A percentile compares a stretch with the other conserved stretches of the same genome.
Evolutionary conservation across 805 yeast species (phyloP).

Genomic region (Metschnikowia bowlesiae): DNA sequence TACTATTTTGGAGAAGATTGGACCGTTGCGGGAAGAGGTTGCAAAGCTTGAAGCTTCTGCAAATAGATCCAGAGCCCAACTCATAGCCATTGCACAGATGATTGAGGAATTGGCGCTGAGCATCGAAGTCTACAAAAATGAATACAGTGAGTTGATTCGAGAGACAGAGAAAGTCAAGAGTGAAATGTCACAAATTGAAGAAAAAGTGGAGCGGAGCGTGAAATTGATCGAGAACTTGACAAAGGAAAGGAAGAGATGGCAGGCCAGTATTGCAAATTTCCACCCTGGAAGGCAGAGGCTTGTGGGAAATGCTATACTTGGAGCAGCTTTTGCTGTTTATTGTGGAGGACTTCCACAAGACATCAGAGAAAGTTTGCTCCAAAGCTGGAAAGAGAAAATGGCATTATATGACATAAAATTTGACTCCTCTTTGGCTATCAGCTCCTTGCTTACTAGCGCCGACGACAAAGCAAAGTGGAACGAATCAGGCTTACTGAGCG

Average conservation of each 20-base stretch:
- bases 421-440: slow-evolving; percentile 30
- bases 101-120: slow-evolving; percentile 65
- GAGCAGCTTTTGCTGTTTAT: slow-evolving; percentile 59
- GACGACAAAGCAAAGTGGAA: slow-evolving; percentile 49
- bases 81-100: slow-evolving; percentile 78
- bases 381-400: slow-evolving; percentile 36
- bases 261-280: slow-evolving; percentile 50
- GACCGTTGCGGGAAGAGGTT: slow-evolving; percentile 71
- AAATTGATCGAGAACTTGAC: slow-evolving; percentile 59
- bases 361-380: slow-evolving; percentile 33
- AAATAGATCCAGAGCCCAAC: slow-evolving; percentile 58
- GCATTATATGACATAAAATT: slow-evolving; percentile 31
- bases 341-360: slow-evolving; percentile 55
- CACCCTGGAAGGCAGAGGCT: slow-evolving; percentile 40
- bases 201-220: slow-evolving; percentile 59
- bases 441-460: slow-evolving; percentile 37
- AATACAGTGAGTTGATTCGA: slow-evolving; percentile 70
- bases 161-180: slow-evolving; percentile 71
- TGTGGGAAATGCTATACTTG: slow-evolving; percentile 62
- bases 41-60: slow-evolving; percentile 54
- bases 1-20: slow-evolving; percentile 61
- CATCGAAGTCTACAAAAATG: slow-evolving; percentile 61
- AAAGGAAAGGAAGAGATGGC: slow-evolving; percentile 73
- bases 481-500: slow-evolving; percentile 49
- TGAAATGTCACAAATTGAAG: slow-evolving; percentile 61